Evolutionary conservation across 164 flowering plant genomes (phyloP), one percentile per base, ranked within the genome.

Genomic region (Brasenia schreberi): DNA sequence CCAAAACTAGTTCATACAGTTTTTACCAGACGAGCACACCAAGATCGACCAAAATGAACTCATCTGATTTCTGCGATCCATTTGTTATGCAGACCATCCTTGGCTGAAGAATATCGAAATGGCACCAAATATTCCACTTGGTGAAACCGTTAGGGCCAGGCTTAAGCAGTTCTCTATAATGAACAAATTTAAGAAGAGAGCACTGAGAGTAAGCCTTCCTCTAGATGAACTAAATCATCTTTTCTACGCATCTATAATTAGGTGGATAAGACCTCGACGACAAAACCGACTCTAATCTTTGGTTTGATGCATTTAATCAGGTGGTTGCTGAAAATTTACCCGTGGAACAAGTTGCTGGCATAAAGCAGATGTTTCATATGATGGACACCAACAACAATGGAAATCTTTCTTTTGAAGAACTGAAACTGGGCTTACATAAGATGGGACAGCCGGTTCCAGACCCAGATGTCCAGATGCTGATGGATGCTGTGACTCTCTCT

Each of bases 301-400:
- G 39, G 39, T 33, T 33, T 33, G 39, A 33, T 33, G 39, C 39
- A 33, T 33, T 33, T 33, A 33, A 33, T 1, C 63, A 90, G 96
- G 82, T 87, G 59, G 96, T 92, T 18, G 97, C 97, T 23, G 90
- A 84, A 66, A 80, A 76, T 62, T 79, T 90, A 78, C 81, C 96
- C 17, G 71, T 75, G 19, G 96, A 90, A 53, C 81, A 87, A 82
- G 65, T 85, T 19, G 80, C 71, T 33, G 81, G 78, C 19, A 77
- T 92, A 43, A 86, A 75, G 69, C 63, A 81, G 68, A 69, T 85
- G 71, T 90, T 90, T 69, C 61, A 87, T 10, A 77, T 68, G 84
- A 85, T 88, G 97, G 97, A 92, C 78, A 85, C 82, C 0, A 86
- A 92, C 74, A 81, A 90, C 18, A 90, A 87, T 70, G 98, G 98